Evolutionary conservation across 1,284 basidiomycete genomes (phyloP).

Genomic region (Apiotrichum laibachii): DNA sequence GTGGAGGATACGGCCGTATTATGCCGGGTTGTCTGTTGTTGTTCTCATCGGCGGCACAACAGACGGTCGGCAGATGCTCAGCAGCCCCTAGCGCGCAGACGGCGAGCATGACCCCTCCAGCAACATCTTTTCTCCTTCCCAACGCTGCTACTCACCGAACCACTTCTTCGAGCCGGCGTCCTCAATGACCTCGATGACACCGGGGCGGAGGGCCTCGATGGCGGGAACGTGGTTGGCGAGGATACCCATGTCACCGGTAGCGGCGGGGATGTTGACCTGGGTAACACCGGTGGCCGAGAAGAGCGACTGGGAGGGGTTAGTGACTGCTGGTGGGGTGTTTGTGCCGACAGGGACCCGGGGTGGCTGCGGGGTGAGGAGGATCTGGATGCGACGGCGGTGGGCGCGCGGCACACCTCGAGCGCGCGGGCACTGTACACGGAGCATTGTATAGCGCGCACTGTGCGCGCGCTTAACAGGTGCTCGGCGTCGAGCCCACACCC

Average conservation of each 20-base stretch:
- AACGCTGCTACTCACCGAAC: conserved; percentile 78
- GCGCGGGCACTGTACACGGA: too few species aligned
- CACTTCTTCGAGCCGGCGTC: conserved; percentile 78
- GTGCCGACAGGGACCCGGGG: neutral
- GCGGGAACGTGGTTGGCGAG: conserved; percentile 94
- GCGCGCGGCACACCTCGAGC: too few species aligned
- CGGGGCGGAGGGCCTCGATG: conserved; percentile 86
- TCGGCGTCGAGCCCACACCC: too few species aligned
- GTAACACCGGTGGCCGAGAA: conserved; percentile 82
- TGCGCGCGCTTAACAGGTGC: too few species aligned
- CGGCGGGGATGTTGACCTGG: conserved; percentile 89
- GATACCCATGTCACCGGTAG: conserved; percentile 97
- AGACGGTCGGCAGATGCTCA: neutral
- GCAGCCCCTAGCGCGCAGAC: too few species aligned
- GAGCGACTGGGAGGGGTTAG: conserved; percentile 81
- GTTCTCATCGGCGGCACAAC: neutral
- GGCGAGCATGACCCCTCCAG: too few species aligned
- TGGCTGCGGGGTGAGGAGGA: neutral
- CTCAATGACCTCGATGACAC: conserved; percentile 90
- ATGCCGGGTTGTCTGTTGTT: neutral
- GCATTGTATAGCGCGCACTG: too few species aligned
- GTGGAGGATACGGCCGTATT: too few species aligned
- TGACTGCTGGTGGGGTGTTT: too few species aligned
- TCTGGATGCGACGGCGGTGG: too few species aligned
- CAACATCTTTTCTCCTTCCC: neutral